Evolutionary conservation across 1,284 basidiomycete genomes (phyloP).

Genomic region (Laetiporus sulphureus): DNA sequence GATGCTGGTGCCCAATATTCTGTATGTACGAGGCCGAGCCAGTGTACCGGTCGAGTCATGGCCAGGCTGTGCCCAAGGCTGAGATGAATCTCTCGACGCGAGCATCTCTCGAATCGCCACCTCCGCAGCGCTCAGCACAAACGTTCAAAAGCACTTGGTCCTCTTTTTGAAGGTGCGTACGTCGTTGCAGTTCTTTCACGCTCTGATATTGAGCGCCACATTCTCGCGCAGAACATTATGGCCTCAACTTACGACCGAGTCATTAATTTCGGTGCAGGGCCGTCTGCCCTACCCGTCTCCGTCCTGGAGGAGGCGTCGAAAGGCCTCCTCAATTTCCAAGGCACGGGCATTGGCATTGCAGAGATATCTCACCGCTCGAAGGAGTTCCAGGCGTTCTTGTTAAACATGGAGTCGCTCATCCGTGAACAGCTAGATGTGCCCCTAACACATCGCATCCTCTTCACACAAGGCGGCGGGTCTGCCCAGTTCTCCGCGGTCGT

Average conservation of each 20-base stretch:
- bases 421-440: slow-evolving; percentile 78
- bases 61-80: background rate
- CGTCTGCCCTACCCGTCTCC: slow-evolving; percentile 78
- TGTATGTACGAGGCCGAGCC: background rate
- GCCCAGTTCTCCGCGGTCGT: slow-evolving; percentile 87
- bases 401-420: slow-evolving; percentile 61
- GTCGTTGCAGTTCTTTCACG: too few species aligned
- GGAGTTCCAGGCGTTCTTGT: slow-evolving; percentile 74
- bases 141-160: too few species aligned
- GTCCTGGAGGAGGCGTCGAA: slow-evolving; percentile 78
- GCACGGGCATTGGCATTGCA: slow-evolving; percentile 88
- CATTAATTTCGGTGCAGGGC: slow-evolving; percentile 90
- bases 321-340: slow-evolving; percentile 80
- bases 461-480: slow-evolving; percentile 89
- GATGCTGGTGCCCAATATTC: background rate
- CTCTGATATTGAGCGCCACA: too few species aligned
- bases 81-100: too few species aligned
- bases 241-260: slow-evolving; percentile 36
- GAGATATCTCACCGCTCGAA: slow-evolving; percentile 92
- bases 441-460: slow-evolving; percentile 79
- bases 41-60: slow-evolving; percentile 1
- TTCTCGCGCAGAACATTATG: slow-evolving; percentile 27
- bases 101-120: too few species aligned
- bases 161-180: too few species aligned
- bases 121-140: too few species aligned